Evolutionary conservation across 2,329 filamentous ascomycete genomes (phyloP).

Genomic region (Xylaria hypoxylon): DNA sequence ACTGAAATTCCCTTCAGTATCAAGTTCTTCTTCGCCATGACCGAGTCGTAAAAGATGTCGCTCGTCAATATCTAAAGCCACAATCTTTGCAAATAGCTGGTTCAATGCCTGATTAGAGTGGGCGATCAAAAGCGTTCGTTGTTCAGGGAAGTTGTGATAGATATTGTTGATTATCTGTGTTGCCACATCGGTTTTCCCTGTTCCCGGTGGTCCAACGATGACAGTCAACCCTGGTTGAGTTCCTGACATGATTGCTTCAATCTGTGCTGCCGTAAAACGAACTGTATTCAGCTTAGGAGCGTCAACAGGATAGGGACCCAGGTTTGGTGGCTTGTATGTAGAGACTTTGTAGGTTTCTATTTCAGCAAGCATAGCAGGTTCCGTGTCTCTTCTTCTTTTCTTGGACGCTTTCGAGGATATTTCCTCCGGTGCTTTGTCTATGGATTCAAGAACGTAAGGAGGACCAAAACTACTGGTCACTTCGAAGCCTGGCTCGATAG

Average conservation of each 20-base stretch:
- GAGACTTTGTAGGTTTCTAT: slow-evolving; percentile 81
- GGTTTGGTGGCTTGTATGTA: slow-evolving; percentile 89
- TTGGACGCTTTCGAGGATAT: slow-evolving; percentile 74
- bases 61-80: slow-evolving; percentile 95
- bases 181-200: slow-evolving; percentile 98
- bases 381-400: slow-evolving; percentile 85
- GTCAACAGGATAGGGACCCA: slow-evolving; percentile 89
- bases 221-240: slow-evolving; percentile 94
- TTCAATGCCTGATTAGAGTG: slow-evolving; percentile 99
- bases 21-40: slow-evolving; percentile 94
- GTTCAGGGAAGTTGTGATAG: slow-evolving; percentile 95
- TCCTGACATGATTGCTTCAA: slow-evolving; percentile 92
- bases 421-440: slow-evolving; percentile 65
- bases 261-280: slow-evolving; percentile 89
- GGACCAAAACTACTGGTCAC: slow-evolving; percentile 81
- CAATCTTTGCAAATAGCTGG: slow-evolving; percentile 97
- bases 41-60: slow-evolving; percentile 91
- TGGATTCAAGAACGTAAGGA: slow-evolving; percentile 84
- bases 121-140: slow-evolving; percentile 91
- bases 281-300: slow-evolving; percentile 83
- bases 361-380: slow-evolving; percentile 71
- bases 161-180: slow-evolving; percentile 99
- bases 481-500: slow-evolving; percentile 80
- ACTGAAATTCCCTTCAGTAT: slow-evolving; percentile 87
- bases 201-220: slow-evolving; percentile 94